Evolutionary conservation across 2,329 filamentous ascomycete species (phyloP).

Genomic region (Fusarium devonianum): DNA sequence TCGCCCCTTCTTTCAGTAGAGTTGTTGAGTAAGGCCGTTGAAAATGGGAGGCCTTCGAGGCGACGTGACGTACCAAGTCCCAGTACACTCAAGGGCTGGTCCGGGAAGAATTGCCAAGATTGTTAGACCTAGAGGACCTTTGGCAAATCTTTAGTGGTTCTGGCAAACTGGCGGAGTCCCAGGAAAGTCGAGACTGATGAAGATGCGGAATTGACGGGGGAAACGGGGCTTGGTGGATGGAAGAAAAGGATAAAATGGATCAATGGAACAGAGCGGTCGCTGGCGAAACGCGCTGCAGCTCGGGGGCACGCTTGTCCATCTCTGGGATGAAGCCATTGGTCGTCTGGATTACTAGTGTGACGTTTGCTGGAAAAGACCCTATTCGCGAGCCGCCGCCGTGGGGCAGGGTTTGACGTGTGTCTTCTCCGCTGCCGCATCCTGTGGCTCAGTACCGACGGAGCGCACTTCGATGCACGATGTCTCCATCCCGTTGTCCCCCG

Average conservation of each 20-base stretch:
- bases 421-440: constrained; percentile 33
- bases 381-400: constrained; percentile 36
- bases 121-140: constrained; percentile 11
- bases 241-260: constrained; percentile 7
- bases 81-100: constrained; percentile 22
- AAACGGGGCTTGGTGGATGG: constrained; percentile 6
- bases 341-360: constrained; percentile 27
- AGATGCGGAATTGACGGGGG: constrained; percentile 27
- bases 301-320: constrained; percentile 33
- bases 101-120: constrained; percentile 6
- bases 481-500: constrained; percentile 34
- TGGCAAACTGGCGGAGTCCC: constrained; percentile 16
- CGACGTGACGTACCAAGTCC: constrained; percentile 21
- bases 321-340: constrained; percentile 32
- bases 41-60: constrained; percentile 26
- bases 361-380: constrained; percentile 38
- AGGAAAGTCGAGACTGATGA: constrained; percentile 14
- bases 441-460: constrained; percentile 29
- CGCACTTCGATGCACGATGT: constrained; percentile 40
- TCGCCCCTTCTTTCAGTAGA: constrained; percentile 15
- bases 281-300: constrained; percentile 22
- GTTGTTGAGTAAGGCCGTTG: constrained; percentile 10
- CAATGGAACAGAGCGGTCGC: constrained; percentile 30
- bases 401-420: constrained; percentile 38
- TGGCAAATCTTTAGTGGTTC: constrained; percentile 5